Percentiles rank a stretch among this genome's conserved stretches.
phyloP scores from a whole-genome alignment of 2,329 filamentous ascomycete genomes.

The Aschersonia sp. region DNA sequence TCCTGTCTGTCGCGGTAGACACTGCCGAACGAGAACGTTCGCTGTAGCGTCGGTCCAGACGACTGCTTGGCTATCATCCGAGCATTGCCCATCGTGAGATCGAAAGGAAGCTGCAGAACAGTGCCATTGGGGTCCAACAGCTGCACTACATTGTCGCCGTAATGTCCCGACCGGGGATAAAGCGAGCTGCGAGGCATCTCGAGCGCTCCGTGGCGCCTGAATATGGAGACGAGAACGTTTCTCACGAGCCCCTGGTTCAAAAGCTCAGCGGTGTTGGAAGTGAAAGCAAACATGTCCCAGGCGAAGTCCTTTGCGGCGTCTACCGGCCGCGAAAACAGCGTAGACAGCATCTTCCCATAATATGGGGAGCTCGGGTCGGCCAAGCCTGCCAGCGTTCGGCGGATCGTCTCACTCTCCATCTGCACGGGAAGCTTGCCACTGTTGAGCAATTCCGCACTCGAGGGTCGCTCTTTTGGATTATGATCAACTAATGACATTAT shows the following conservation, averaged over 20 bases:
- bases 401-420: slow-evolving; percentile 84
- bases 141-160: slow-evolving; percentile 58
- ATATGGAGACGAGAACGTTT: slow-evolving; percentile 60
- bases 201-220: slow-evolving; percentile 78
- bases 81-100: slow-evolving; percentile 80
- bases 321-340: slow-evolving; percentile 62
- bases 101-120: slow-evolving; percentile 86
- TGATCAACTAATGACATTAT: slow-evolving; percentile 70
- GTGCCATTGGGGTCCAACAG: slow-evolving; percentile 72
- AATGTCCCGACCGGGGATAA: slow-evolving; percentile 72
- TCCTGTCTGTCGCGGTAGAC: slow-evolving; percentile 71
- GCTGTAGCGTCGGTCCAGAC: slow-evolving; percentile 47
- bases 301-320: slow-evolving; percentile 70
- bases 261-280: slow-evolving; percentile 41
- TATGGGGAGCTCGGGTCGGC: slow-evolving; percentile 75
- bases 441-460: slow-evolving; percentile 66
- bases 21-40: slow-evolving; percentile 74
- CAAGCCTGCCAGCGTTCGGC: slow-evolving; percentile 66
- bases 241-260: slow-evolving; percentile 62
- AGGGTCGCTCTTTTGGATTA: slow-evolving; percentile 68
- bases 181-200: slow-evolving; percentile 62
- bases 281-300: slow-evolving; percentile 55
- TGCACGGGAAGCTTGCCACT: slow-evolving; percentile 80
- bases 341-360: slow-evolving; percentile 78
- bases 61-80: slow-evolving; percentile 62